Conservation (phyloP, 306 rosid genomes). For the Senna tora region DNA sequence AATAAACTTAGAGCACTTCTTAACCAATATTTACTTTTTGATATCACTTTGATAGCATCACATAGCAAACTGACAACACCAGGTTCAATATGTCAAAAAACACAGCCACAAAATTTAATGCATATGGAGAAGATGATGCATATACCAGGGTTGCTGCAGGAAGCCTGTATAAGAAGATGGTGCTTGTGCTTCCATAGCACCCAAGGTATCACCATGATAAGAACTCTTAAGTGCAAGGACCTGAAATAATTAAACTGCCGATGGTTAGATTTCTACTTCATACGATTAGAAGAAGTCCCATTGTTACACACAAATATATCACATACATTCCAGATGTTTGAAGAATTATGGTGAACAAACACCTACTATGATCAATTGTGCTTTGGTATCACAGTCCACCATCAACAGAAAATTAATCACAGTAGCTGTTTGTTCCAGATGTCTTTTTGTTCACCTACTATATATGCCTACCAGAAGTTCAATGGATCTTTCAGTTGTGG, state of each 20-base stretch:
- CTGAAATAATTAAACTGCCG: conserved; percentile 54
- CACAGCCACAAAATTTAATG: conserved; percentile 10
- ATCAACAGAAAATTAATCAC: not conserved
- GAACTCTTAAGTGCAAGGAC: conserved; percentile 90
- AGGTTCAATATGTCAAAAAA: conserved; percentile 25
- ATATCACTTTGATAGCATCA: conserved; percentile 5
- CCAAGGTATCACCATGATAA: conserved; percentile 95
- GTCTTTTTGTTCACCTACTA: too few relatives aligned
- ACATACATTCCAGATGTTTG: conserved; percentile 24
- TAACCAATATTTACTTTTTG: not conserved
- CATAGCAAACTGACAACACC: conserved; percentile 11
- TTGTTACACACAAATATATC: not conserved
- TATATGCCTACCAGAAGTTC: conserved; percentile 67
- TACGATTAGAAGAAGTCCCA: not conserved
- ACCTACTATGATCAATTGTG: conserved; percentile 22
- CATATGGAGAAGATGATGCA: conserved; percentile 20
- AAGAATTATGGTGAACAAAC: conserved; percentile 31
- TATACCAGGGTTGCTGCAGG: conserved; percentile 96
- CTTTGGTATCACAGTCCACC: conserved; percentile 8
- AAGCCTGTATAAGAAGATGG: conserved; percentile 95
- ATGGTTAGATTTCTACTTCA: conserved; percentile 31
- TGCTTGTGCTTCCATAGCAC: conserved; percentile 99
- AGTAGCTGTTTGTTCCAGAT: too few relatives aligned
- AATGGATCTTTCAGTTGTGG: conserved; percentile 45
- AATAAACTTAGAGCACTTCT: not conserved